Base-by-base conservation (phyloP, 257 asterid genomes). In the Thymus mandschuricus region DNA sequence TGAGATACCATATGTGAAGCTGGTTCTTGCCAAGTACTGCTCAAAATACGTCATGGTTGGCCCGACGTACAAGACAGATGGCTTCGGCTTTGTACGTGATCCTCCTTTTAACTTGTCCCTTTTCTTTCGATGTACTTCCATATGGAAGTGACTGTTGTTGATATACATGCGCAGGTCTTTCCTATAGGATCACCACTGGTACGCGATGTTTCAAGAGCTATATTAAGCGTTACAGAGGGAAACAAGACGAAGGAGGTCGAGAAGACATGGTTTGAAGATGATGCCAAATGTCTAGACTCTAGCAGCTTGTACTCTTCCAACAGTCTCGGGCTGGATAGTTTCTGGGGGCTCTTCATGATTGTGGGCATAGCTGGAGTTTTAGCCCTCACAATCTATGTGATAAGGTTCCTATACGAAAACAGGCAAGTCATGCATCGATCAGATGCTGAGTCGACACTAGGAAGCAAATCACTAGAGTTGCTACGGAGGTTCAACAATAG, bases 1-100 rank as follows among this genome's bases (percentile, higher is more conserved):
- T 68, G 87, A 79, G 70, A 70, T 51, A 41, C 87, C 87, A 7
- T 82, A 74, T 29, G 52, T 87, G 57, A 81, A 83, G 73, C 64
- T 81, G 29, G 69, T 87, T 41, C 84, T 85, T 1, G 44, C 21
- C 21, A 76, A 64, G 28, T 81, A 87, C 61, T 68, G 73, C 5
- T 58, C 83, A 49, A 64, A 79, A 29, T 83, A 87, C 78, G 79
- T 54, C 60, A 80, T 69, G 67, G 75, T 80, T 28, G 89, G 77
- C 3, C 83, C 81, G 2, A 72, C 72, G 4, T 78, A 81, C 48
- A 78, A 70, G 81, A 69, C 87, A 0, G 76, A 78, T 64, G 89
- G 94, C 6, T 76, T 87, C 38, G 86, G 84, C 61, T 85, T 87
- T 41, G 94, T 87, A 77, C 11, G 91, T 51, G 10, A 21, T 7